These are phyloP conservation scores for Saitozyma sp. DNA, from an alignment of 768 basidiomycete genomes.

Conservation along the genomic window DNA sequence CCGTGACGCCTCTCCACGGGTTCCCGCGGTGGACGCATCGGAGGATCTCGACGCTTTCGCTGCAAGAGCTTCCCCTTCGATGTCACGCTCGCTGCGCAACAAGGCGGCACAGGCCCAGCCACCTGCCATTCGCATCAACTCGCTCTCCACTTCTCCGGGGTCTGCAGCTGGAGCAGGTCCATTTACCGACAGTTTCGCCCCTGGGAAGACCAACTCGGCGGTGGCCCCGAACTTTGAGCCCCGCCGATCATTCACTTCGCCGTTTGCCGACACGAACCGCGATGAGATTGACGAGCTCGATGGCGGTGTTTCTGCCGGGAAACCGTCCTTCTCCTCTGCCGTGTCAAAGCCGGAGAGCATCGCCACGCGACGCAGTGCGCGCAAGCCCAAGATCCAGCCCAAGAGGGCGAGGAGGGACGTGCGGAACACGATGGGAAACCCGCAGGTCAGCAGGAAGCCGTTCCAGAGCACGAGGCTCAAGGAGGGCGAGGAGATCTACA, in stretches of 20 bases:
- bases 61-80: neutral
- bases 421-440: neutral
- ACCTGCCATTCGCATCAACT: slow-evolving; percentile 10
- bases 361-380: slow-evolving; percentile 7
- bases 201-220: neutral
- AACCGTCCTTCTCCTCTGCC: neutral
- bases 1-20: neutral
- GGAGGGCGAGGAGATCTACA: slow-evolving; percentile 54
- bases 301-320: slow-evolving; percentile 3
- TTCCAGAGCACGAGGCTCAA: slow-evolving; percentile 51
- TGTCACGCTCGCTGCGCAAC: neutral
- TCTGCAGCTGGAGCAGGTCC: neutral
- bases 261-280: neutral
- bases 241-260: neutral
- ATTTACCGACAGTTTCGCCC: neutral
- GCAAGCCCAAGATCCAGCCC: slow-evolving; percentile 5
- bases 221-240: neutral
- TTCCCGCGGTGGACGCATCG: neutral
- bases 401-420: slow-evolving; percentile 10
- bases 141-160: slow-evolving; percentile 5
- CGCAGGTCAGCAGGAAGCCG: slow-evolving; percentile 21
- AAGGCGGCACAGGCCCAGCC: neutral
- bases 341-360: neutral
- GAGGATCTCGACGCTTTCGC: neutral
- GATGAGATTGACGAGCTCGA: neutral